Percentiles rank a stretch among this genome's conserved stretches.
Evolutionary conservation across 2,329 filamentous ascomycete species (phyloP).

Genomic region (Claviceps sp.): DNA sequence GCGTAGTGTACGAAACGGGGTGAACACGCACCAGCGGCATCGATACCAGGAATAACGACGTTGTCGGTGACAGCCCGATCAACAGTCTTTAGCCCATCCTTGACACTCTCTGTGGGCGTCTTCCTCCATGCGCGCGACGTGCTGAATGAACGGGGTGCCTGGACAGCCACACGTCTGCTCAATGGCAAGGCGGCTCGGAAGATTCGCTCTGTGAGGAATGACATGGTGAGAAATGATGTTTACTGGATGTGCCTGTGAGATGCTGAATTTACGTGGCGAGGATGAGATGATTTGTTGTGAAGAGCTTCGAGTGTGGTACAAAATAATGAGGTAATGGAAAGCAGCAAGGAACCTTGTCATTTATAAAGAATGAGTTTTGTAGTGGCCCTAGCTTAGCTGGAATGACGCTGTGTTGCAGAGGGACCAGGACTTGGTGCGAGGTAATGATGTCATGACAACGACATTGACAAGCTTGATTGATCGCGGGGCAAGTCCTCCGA

Average conservation of each 20-base stretch:
- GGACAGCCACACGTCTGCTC: slow-evolving; percentile 23
- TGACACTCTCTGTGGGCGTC: slow-evolving; percentile 38
- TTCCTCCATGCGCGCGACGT: slow-evolving; percentile 32
- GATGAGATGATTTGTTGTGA: too few species aligned
- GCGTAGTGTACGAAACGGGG: background rate
- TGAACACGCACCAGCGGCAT: slow-evolving; percentile 37
- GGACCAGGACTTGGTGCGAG: background rate
- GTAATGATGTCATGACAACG: slow-evolving; percentile 7
- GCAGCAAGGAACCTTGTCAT: background rate
- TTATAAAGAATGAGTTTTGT: background rate
- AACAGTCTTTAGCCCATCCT: slow-evolving; percentile 45
- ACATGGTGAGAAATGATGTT: slow-evolving; percentile 29
- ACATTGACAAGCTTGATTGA: background rate
- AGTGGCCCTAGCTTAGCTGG: background rate
- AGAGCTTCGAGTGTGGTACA: too few species aligned
- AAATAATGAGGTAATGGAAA: background rate
- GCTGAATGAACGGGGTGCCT: slow-evolving; percentile 36
- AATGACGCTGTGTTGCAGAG: background rate
- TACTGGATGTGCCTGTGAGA: background rate
- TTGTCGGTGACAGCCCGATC: slow-evolving; percentile 48
- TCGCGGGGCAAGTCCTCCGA: slow-evolving; percentile 7
- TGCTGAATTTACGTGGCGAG: background rate
- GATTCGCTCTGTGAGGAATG: slow-evolving; percentile 35
- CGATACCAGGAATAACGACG: slow-evolving; percentile 48
- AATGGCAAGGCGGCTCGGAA: slow-evolving; percentile 28